A percentile compares a stretch with the other conserved stretches of the same genome.
phyloP scores from a whole-genome alignment of 306 rosid species.

The Acacia acuminata region DNA sequence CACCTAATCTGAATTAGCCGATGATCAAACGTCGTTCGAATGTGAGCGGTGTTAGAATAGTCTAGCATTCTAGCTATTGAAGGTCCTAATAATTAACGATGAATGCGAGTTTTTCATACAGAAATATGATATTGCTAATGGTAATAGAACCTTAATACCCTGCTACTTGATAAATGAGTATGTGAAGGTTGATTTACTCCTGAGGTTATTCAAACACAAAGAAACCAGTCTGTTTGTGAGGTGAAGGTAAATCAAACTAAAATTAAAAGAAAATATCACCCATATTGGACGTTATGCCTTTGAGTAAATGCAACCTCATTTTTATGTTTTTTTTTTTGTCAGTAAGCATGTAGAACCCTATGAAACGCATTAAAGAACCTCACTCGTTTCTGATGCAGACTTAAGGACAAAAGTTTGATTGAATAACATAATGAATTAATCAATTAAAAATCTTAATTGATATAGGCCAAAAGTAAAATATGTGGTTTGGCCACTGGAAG shows the following conservation, averaged over 20 bases:
- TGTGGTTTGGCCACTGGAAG: background rate
- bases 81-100: background rate
- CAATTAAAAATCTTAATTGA: conserved; percentile 5
- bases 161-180: background rate
- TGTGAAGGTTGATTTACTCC: background rate
- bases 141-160: background rate
- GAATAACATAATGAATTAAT: background rate
- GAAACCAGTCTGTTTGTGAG: background rate
- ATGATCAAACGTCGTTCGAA: background rate
- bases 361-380: background rate
- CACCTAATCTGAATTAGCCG: background rate
- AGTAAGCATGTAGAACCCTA: background rate
- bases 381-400: background rate
- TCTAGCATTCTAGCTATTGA: background rate
- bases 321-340: background rate
- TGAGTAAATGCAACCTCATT: background rate
- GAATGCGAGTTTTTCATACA: background rate
- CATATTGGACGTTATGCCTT: background rate
- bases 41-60: background rate
- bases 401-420: background rate
- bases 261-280: background rate
- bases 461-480: background rate
- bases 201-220: background rate
- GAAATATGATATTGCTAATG: background rate
- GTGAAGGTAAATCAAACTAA: background rate